Conservation (phyloP, 2,329 filamentous ascomycete species). For the Diaporthe ilicicola region DNA sequence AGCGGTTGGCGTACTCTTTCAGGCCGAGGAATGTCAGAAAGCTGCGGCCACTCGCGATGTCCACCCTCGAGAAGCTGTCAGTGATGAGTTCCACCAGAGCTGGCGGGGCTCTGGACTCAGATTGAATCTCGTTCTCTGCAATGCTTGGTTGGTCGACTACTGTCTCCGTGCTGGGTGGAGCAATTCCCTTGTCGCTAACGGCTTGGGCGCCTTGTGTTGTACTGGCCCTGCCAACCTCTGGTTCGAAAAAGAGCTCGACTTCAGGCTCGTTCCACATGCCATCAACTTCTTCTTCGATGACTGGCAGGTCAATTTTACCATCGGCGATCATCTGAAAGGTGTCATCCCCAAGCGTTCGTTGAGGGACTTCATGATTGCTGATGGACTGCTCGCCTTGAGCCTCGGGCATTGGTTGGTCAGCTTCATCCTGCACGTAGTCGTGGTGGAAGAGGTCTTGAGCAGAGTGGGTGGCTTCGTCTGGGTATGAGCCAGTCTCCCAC, state of each 20-base stretch:
- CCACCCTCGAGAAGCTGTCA: conserved; percentile 3
- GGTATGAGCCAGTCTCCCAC: background rate
- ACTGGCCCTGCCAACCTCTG: too few relatives aligned
- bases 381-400: background rate
- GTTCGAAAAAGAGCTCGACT: background rate
- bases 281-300: background rate
- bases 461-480: background rate
- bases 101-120: background rate
- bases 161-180: background rate
- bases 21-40: conserved; percentile 8
- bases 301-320: background rate
- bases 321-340: background rate
- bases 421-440: background rate
- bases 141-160: background rate
- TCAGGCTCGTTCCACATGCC: background rate
- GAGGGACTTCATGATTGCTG: background rate
- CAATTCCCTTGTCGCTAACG: background rate
- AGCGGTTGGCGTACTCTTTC: background rate
- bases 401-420: background rate
- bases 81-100: conserved; percentile 5
- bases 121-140: background rate
- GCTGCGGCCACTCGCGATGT: background rate
- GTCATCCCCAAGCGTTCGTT: background rate
- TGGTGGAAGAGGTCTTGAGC: background rate
- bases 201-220: too few relatives aligned